Evolutionary conservation across 305 asterid genomes (phyloP).

Genomic region (Fraxinus albicans): DNA sequence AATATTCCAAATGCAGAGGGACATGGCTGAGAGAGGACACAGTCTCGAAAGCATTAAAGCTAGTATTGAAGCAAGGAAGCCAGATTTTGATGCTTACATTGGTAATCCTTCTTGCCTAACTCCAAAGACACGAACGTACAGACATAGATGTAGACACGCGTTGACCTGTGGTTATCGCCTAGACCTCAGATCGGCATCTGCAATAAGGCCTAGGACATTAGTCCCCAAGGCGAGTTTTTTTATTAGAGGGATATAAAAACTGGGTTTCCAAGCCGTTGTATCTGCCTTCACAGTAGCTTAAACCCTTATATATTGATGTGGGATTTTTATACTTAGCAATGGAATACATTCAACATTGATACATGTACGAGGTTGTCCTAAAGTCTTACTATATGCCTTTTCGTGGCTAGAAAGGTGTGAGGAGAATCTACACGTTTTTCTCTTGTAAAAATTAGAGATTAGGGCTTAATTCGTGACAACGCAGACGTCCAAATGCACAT

Average conservation of each 20-base stretch:
- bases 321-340: neutral
- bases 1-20: slow-evolving; percentile 59
- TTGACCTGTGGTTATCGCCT: neutral
- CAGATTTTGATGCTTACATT: slow-evolving; percentile 94
- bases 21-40: slow-evolving; percentile 99
- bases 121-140: neutral
- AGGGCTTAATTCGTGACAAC: neutral
- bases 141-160: neutral
- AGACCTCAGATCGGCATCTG: neutral
- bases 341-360: neutral
- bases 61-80: slow-evolving; percentile 92
- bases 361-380: neutral
- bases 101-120: slow-evolving; percentile 38
- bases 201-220: neutral
- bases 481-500: neutral
- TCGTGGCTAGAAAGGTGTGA: neutral
- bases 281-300: neutral
- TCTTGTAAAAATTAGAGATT: neutral
- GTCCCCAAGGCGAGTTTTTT: neutral
- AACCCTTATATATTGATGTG: neutral
- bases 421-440: neutral
- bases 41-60: slow-evolving; percentile 98
- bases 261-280: neutral
- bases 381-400: neutral
- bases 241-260: neutral